Conservation (phyloP, 331 rosid species). For the Arachis monticola region DNA sequence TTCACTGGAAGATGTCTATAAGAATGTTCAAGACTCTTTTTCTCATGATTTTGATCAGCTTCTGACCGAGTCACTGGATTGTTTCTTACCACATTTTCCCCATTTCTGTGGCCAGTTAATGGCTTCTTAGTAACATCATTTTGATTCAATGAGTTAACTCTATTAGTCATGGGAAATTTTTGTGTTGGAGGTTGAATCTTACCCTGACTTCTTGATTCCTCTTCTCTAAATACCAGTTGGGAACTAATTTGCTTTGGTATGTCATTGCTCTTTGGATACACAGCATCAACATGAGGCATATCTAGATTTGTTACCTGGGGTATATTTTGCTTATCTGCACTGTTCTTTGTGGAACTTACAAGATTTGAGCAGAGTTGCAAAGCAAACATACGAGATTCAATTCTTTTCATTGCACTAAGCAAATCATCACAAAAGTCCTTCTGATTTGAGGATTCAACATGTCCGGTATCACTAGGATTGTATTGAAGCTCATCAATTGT, state of each 20-base stretch:
- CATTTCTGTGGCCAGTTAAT: slow-evolving; percentile 15
- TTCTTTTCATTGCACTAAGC: slow-evolving; percentile 51
- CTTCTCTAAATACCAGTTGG: slow-evolving; percentile 9
- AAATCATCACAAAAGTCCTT: slow-evolving; percentile 48
- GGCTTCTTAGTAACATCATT: slow-evolving; percentile 31
- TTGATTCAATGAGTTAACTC: slow-evolving; percentile 32
- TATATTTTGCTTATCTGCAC: slow-evolving; percentile 28
- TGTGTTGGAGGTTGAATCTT: not conserved
- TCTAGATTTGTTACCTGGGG: slow-evolving; percentile 11
- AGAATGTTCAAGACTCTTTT: slow-evolving; percentile 21
- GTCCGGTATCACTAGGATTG: slow-evolving; percentile 32
- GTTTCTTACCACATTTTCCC: slow-evolving; percentile 23
- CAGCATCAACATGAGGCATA: not conserved
- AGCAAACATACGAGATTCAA: slow-evolving; percentile 62
- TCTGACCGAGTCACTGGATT: slow-evolving; percentile 8
- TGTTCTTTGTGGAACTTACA: slow-evolving; percentile 23
- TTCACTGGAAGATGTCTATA: slow-evolving; percentile 11
- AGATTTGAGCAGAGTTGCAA: slow-evolving; percentile 51
- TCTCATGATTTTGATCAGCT: slow-evolving; percentile 22
- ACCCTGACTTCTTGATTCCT: slow-evolving; percentile 23
- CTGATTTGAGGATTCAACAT: slow-evolving; percentile 40
- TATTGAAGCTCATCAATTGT: slow-evolving; percentile 19
- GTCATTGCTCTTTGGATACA: slow-evolving; percentile 23
- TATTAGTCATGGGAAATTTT: too few relatives aligned
- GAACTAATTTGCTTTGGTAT: slow-evolving; percentile 8